A percentile compares a stretch with the other conserved stretches of the same genome.
These are phyloP conservation scores for Avena sativa DNA, from an alignment of 176 grass and related monocot genomes.

Conservation along the genomic window DNA sequence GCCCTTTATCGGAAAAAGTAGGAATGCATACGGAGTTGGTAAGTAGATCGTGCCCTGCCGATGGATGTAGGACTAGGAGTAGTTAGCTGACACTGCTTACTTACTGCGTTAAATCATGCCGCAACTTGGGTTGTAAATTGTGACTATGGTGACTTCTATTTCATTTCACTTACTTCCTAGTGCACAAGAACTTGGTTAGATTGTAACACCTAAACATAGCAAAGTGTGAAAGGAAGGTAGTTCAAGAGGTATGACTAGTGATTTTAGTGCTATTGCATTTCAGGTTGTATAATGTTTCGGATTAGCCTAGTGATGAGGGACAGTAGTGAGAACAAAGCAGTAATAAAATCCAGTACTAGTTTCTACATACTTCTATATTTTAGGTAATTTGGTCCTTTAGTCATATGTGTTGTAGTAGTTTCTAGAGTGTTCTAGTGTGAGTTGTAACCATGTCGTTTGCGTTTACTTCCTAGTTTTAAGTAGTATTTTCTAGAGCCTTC, in stretches of 20 bases:
- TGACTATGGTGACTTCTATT: not conserved
- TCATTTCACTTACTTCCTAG: not conserved
- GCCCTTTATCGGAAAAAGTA: too few species aligned
- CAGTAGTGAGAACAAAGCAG: too few species aligned
- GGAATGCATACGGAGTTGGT: not conserved
- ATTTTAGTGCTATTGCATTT: not conserved
- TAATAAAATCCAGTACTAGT: too few species aligned
- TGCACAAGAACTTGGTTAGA: not conserved
- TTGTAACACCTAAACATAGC: not conserved
- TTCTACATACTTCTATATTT: too few species aligned
- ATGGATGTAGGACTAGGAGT: not conserved
- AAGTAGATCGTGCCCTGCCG: not conserved
- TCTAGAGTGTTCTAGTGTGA: too few species aligned
- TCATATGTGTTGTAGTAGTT: too few species aligned
- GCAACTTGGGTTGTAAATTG: not conserved
- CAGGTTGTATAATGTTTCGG: not conserved
- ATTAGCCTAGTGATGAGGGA: not conserved
- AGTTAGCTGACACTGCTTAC: not conserved
- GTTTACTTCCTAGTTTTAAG: too few species aligned
- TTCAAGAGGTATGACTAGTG: not conserved
- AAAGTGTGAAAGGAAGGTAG: slow-evolving; percentile 2
- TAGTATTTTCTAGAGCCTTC: too few species aligned
- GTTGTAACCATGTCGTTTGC: too few species aligned
- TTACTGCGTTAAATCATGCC: not conserved
- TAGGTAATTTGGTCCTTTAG: too few species aligned